A percentile compares a stretch with the other conserved stretches of the same genome.
Evolutionary conservation across 2,329 filamentous ascomycete species (phyloP).

Genomic region (Cladosporium sp.): DNA sequence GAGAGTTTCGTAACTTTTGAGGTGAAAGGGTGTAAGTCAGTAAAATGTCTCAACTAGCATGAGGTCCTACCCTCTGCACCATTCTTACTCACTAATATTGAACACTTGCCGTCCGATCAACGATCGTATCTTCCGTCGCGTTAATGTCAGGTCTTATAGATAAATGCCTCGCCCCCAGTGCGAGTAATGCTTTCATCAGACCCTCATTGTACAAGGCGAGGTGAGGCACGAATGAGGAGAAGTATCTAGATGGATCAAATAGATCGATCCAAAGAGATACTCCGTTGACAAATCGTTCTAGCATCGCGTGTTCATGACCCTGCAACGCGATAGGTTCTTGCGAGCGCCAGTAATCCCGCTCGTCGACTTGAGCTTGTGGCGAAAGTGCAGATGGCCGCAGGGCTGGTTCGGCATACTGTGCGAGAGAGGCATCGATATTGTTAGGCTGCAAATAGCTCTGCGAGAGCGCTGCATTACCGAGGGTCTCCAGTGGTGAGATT

Average conservation of each 20-base stretch:
- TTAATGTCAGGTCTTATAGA: slow-evolving; percentile 38
- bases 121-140: slow-evolving; percentile 20
- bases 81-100: too few species aligned
- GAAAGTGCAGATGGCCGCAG: slow-evolving; percentile 23
- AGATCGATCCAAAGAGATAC: slow-evolving; percentile 41
- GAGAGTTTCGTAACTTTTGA: slow-evolving; percentile 57
- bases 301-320: slow-evolving; percentile 35
- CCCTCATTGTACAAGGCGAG: slow-evolving; percentile 50
- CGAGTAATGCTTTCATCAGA: slow-evolving; percentile 54
- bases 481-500: slow-evolving; percentile 19
- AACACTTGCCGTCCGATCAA: slow-evolving; percentile 31
- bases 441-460: slow-evolving; percentile 18
- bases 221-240: slow-evolving; percentile 35
- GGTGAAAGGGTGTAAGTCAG: too few species aligned
- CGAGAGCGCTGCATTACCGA: slow-evolving; percentile 22
- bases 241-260: slow-evolving; percentile 39
- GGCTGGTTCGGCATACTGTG: neutral
- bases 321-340: slow-evolving; percentile 25
- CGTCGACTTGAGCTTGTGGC: slow-evolving; percentile 17
- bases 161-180: slow-evolving; percentile 50
- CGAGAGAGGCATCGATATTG: neutral
- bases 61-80: too few species aligned
- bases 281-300: slow-evolving; percentile 36
- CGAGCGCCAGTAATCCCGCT: slow-evolving; percentile 26
- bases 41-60: too few species aligned